Percentiles rank a stretch among this genome's conserved stretches.
phyloP scores from a whole-genome alignment of 1,284 basidiomycete species.

The Cryptococcus sp. region DNA sequence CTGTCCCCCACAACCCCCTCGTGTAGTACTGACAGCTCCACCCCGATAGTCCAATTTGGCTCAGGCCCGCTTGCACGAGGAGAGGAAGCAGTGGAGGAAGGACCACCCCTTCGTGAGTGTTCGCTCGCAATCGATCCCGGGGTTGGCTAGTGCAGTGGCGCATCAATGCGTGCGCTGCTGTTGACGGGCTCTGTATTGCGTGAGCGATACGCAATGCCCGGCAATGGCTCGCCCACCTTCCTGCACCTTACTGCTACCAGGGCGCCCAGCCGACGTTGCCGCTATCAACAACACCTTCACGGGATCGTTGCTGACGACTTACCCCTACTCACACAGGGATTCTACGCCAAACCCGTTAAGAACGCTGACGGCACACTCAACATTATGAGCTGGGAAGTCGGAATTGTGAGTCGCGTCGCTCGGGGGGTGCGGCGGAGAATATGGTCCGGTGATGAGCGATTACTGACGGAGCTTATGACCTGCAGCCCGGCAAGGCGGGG shows the following conservation, averaged over 20 bases:
- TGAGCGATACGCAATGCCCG: too few species aligned
- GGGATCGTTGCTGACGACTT: too few species aligned
- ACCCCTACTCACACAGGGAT: constrained; percentile 67
- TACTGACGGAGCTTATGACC: too few species aligned
- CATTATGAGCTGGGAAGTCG: constrained; percentile 97
- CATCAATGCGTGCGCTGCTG: too few species aligned
- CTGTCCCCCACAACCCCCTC: background rate
- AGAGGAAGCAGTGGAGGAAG: constrained; percentile 98
- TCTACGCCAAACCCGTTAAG: constrained; percentile 91
- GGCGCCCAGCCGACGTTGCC: background rate
- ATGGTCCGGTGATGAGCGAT: too few species aligned
- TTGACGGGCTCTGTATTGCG: too few species aligned
- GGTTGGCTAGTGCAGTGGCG: too few species aligned
- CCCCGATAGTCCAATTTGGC: constrained; percentile 35
- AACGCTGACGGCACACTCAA: constrained; percentile 89
- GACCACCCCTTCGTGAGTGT: constrained; percentile 98
- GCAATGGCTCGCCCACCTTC: too few species aligned
- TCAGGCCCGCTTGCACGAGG: constrained; percentile 61
- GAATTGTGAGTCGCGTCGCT: constrained; percentile 54
- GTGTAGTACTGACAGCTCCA: background rate
- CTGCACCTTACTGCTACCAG: background rate
- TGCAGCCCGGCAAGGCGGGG: constrained; percentile 66
- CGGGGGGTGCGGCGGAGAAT: too few species aligned
- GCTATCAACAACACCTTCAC: too few species aligned
- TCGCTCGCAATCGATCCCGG: too few species aligned